Evolutionary conservation across 768 basidiomycete genomes (phyloP).

Genomic region (Pleurotus eryngii): DNA sequence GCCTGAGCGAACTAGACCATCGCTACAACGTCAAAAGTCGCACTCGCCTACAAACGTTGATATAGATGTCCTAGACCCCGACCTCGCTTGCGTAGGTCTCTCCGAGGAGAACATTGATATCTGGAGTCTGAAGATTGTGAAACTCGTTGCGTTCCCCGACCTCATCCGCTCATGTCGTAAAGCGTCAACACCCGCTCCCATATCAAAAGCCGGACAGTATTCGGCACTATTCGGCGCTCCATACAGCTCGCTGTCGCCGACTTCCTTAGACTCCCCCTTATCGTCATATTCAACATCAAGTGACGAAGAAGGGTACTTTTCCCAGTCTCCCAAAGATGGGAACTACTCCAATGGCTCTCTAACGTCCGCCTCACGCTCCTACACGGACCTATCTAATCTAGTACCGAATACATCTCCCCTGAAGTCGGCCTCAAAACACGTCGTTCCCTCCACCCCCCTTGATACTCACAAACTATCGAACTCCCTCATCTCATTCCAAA

Average conservation of each 20-base stretch:
- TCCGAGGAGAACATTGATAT: slow-evolving; percentile 64
- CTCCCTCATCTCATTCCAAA: neutral
- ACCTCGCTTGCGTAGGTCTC: slow-evolving; percentile 74
- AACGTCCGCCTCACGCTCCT: slow-evolving; percentile 40
- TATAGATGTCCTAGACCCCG: slow-evolving; percentile 63
- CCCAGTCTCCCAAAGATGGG: slow-evolving; percentile 48
- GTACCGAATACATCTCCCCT: slow-evolving; percentile 14
- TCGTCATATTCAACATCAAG: slow-evolving; percentile 21
- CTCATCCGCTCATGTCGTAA: slow-evolving; percentile 43
- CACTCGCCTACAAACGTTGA: slow-evolving; percentile 55
- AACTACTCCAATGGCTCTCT: slow-evolving; percentile 30
- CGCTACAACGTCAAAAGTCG: slow-evolving; percentile 32
- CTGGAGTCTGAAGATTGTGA: slow-evolving; percentile 77
- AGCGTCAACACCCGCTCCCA: slow-evolving; percentile 10
- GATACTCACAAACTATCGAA: neutral
- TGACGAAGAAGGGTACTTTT: slow-evolving; percentile 59
- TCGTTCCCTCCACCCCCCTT: slow-evolving; percentile 27
- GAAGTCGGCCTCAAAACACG: slow-evolving; percentile 36
- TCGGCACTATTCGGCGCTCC: slow-evolving; percentile 5
- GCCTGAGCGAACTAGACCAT: neutral
- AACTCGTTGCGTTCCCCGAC: slow-evolving; percentile 74
- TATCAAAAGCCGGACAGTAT: slow-evolving; percentile 1
- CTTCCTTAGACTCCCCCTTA: slow-evolving; percentile 3
- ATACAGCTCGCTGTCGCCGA: slow-evolving; percentile 5
- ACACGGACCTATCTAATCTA: slow-evolving; percentile 34